A percentile compares a stretch with the other conserved stretches of the same genome.
Conservation (phyloP, 352 stramenopile species). For the Globisporangium emineosum region DNA sequence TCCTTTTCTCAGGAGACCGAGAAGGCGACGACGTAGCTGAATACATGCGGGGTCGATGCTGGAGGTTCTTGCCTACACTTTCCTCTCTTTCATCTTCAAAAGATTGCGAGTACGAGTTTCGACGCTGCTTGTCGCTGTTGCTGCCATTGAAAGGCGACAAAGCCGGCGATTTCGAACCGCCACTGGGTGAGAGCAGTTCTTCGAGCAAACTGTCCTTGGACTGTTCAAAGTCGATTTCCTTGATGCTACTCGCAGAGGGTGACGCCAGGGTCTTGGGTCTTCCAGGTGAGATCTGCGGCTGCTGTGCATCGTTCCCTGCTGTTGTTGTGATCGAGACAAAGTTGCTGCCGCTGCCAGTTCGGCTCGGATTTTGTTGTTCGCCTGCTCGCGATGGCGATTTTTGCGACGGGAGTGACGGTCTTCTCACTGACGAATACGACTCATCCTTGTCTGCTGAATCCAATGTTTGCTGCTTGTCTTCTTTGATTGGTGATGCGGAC, state of each 20-base stretch:
- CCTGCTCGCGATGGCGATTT: slow-evolving; percentile 6
- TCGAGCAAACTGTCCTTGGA: slow-evolving; percentile 67
- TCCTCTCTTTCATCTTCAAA: slow-evolving; percentile 34
- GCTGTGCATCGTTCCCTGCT: neutral
- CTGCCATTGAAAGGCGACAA: slow-evolving; percentile 3
- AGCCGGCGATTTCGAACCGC: slow-evolving; percentile 17
- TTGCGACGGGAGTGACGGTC: slow-evolving; percentile 5
- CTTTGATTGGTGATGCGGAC: slow-evolving; percentile 24
- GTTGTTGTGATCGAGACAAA: neutral
- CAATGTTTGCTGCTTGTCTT: slow-evolving; percentile 15
- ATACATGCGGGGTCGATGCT: slow-evolving; percentile 1
- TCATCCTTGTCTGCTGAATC: slow-evolving; percentile 1
- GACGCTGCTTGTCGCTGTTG: slow-evolving; percentile 18
- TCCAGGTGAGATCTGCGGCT: slow-evolving; percentile 28
- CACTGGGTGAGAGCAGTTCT: slow-evolving; percentile 41
- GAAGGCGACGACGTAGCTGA: slow-evolving; percentile 9
- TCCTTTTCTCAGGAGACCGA: slow-evolving; percentile 8
- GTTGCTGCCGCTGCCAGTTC: slow-evolving; percentile 9
- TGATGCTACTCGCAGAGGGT: slow-evolving; percentile 35
- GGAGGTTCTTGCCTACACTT: neutral
- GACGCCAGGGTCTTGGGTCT: slow-evolving; percentile 44
- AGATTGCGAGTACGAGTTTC: slow-evolving; percentile 48
- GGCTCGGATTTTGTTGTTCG: slow-evolving; percentile 5
- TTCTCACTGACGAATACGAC: slow-evolving; percentile 9
- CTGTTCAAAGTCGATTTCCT: slow-evolving; percentile 63